phyloP scores from a whole-genome alignment of 2,329 filamentous ascomycete species.

The Tothia fuscella region DNA sequence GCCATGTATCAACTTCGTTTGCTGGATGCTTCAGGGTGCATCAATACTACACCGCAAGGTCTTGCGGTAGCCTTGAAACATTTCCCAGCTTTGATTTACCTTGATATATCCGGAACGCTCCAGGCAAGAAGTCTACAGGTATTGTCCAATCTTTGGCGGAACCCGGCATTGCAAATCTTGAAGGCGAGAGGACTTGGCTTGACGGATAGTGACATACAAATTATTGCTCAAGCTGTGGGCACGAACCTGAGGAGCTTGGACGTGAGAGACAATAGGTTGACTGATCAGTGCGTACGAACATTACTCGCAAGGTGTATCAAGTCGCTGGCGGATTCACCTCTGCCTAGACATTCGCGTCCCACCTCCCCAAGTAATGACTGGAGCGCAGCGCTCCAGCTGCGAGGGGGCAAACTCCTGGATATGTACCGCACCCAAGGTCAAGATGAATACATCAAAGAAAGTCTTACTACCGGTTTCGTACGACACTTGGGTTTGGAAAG shows the following conservation, averaged over 20 bases:
- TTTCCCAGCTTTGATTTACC: conserved; percentile 43
- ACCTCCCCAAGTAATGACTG: neutral
- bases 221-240: conserved; percentile 40
- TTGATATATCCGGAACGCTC: conserved; percentile 45
- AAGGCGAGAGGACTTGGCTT: conserved; percentile 44
- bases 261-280: conserved; percentile 44
- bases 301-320: conserved; percentile 41
- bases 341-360: neutral
- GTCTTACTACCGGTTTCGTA: conserved; percentile 37
- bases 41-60: conserved; percentile 44
- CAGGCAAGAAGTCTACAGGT: conserved; percentile 38
- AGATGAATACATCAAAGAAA: conserved; percentile 39
- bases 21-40: conserved; percentile 43
- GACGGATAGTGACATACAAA: conserved; percentile 39
- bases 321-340: neutral
- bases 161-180: conserved; percentile 42
- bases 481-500: conserved; percentile 45
- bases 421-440: conserved; percentile 35
- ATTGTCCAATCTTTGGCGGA: conserved; percentile 32
- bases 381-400: neutral
- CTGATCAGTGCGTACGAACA: conserved; percentile 40
- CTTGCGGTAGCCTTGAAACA: conserved; percentile 39
- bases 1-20: conserved; percentile 37
- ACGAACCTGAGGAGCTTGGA: conserved; percentile 44
- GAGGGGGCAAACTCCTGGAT: conserved; percentile 11